Conservation (phyloP, 371 early-diverging fungal genomes). For the Mucor irregularis region DNA sequence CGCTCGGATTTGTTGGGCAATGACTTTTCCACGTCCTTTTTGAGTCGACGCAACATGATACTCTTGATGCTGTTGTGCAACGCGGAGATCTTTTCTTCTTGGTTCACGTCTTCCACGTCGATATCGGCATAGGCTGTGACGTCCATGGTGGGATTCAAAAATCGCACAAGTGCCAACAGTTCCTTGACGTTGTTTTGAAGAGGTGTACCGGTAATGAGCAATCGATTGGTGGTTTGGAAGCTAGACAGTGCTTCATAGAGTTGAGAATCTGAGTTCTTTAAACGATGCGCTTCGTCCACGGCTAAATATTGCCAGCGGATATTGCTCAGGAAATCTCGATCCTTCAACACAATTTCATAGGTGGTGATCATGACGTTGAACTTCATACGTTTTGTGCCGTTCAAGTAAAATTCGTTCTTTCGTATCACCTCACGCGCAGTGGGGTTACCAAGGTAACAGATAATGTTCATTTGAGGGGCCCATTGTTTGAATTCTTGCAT, state of each 20-base stretch:
- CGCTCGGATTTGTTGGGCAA: slow-evolving; percentile 94
- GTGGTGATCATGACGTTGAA: slow-evolving; percentile 95
- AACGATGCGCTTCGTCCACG: slow-evolving; percentile 91
- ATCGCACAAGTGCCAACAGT: slow-evolving; percentile 75
- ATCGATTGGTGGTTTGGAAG: slow-evolving; percentile 77
- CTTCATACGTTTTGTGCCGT: slow-evolving; percentile 59
- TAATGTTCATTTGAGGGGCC: slow-evolving; percentile 92
- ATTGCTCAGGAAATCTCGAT: slow-evolving; percentile 71
- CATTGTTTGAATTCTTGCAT: slow-evolving; percentile 91
- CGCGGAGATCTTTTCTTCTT: slow-evolving; percentile 82
- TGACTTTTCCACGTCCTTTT: slow-evolving; percentile 97
- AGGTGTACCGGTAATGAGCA: slow-evolving; percentile 91
- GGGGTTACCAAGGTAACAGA: slow-evolving; percentile 90
- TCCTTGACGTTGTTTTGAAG: slow-evolving; percentile 90
- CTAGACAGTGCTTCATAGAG: slow-evolving; percentile 79
- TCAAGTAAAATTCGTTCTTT: slow-evolving; percentile 87
- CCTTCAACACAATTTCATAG: slow-evolving; percentile 93
- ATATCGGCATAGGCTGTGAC: slow-evolving; percentile 62
- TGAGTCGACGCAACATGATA: slow-evolving; percentile 93
- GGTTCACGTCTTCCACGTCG: slow-evolving; percentile 63
- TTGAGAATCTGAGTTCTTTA: slow-evolving; percentile 89
- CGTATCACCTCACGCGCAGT: slow-evolving; percentile 82
- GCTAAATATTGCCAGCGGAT: slow-evolving; percentile 88
- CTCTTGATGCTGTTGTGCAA: slow-evolving; percentile 84
- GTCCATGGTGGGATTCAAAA: slow-evolving; percentile 86